Evolutionary conservation across 2,329 filamentous ascomycete genomes (phyloP), one percentile per base, ranked within the genome.

Genomic region (Pleoardoris graminearum): DNA sequence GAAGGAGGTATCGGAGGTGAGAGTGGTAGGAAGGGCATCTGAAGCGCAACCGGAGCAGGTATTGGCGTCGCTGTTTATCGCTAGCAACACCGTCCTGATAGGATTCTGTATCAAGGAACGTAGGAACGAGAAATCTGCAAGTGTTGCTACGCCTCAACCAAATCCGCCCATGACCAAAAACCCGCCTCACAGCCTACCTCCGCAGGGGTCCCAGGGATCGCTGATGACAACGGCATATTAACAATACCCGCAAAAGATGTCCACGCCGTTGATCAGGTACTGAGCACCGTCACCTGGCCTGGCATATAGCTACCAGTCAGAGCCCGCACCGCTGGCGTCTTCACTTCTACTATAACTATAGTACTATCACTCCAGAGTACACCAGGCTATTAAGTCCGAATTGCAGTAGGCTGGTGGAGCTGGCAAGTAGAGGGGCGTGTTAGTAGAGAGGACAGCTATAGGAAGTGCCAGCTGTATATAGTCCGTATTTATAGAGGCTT

Each of bases 21-120:
- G 7, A 37, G 41, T 11, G n/a, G 22, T 8, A 48, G 16, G 7
- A 38, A 30, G 35, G 29, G 42, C 3, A 36, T 51, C 12, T 36
- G 22, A 23, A 48, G 2, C 11, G 48, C 35, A n/a, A 48, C 48
- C 8, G n/a, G 38, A 35, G 44, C 41, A 19, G 52, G 52, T 3
- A 51, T 48, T 17, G 53, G 48, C 14, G 38, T 48, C 11, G 48
- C 27, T 11, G 43, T 50, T 35, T 14, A 41, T 50, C 5, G 49
- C 50, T 30, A 12, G 44, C 33, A 45, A 46, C 25, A 33, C 29
- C 16, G 38, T 39, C 10, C 38, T 52, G n/a, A 25, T 55, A 19
- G 32, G 44, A 22, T 55, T 46, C 21, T 55, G 48, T 19, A 22
- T 42, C 12, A 30, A 27, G 21, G 32, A 36, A 23, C 16, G 27